Evolutionary conservation across 2,329 filamentous ascomycete genomes (phyloP), one percentile per base, ranked within the genome.

Genomic region (Beauveria sp.): DNA sequence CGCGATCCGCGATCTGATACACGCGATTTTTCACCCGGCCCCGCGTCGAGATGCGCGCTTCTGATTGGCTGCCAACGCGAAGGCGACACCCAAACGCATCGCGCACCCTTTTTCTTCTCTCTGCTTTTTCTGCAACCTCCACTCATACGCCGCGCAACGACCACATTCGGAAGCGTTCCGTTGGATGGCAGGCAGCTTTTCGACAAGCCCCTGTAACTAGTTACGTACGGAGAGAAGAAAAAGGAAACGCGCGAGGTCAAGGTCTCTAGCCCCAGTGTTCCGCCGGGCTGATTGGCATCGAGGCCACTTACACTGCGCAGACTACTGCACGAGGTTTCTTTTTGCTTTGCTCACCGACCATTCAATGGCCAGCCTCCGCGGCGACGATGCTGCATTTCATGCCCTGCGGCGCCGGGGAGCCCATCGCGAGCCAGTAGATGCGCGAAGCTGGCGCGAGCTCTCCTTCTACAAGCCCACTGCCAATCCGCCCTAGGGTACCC

Each of bases 41-140:
- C 58, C 58, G 58, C 58, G 58, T 54, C 38, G 28, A 20, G 28
- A 54, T 49, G 40, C 58, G 42, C 58, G 58, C 43, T 24, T 40
- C 18, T 60, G 50, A 60, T 60, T 60, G 58, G 58, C 12, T 22
- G 10, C 0, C 24, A 20, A 60, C 58, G 40, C 58, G 58, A 51
- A 49, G 38, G 12, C 40, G 16, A 47, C 58, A 34, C 51, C 50
- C 26, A 38, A 38, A 46, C 26, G 46, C 34, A 59, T 51, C 57
- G 40, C 47, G 46, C 8, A 1, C 9, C 28, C 30, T 5, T 4
- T 34, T 34, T 5, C 4, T 34, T 14, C 12, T 5, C 30, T 5
- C 12, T 14, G 1, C 6, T 3, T 5, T 3, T 14, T 38, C 34
- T 38, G 34, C 34, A 38, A 38, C 34, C 5, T 38, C 43, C 45